Evolutionary conservation across 2,329 filamentous ascomycete genomes (phyloP).

Genomic region (Chaetomiaceae sp.): DNA sequence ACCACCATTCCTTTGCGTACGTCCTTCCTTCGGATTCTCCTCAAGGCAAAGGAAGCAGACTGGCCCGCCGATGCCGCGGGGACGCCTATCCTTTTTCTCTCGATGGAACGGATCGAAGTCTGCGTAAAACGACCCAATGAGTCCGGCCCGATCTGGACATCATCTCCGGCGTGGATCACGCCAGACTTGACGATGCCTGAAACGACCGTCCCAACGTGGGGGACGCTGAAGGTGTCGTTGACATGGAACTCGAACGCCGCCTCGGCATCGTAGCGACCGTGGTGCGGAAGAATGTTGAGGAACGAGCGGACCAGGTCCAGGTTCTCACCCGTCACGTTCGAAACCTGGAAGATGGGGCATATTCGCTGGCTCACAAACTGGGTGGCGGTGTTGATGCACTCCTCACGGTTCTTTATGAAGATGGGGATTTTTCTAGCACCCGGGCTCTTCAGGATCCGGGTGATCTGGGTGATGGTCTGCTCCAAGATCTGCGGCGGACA

Average conservation of each 20-base stretch:
- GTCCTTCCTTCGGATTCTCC: slow-evolving; percentile 81
- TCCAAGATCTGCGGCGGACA: slow-evolving; percentile 93
- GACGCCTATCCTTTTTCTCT: slow-evolving; percentile 86
- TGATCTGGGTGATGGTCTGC: slow-evolving; percentile 87
- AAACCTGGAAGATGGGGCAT: slow-evolving; percentile 96
- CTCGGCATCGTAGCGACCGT: slow-evolving; percentile 84
- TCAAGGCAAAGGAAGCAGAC: slow-evolving; percentile 85
- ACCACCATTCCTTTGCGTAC: slow-evolving; percentile 98
- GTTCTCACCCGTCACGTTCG: slow-evolving; percentile 91
- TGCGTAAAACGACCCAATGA: slow-evolving; percentile 82
- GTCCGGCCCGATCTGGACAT: slow-evolving; percentile 83
- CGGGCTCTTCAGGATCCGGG: slow-evolving; percentile 87
- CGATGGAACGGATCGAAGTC: slow-evolving; percentile 86
- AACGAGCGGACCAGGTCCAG: slow-evolving; percentile 89
- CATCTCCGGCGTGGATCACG: slow-evolving; percentile 85
- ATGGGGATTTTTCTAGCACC: slow-evolving; percentile 93
- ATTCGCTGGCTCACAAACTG: slow-evolving; percentile 95
- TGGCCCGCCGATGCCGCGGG: slow-evolving; percentile 87
- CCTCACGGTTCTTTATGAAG: slow-evolving; percentile 85
- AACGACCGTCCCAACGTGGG: slow-evolving; percentile 93
- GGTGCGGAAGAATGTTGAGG: slow-evolving; percentile 89
- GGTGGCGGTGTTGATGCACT: slow-evolving; percentile 90
- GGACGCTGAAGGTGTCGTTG: slow-evolving; percentile 97
- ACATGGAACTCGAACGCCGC: slow-evolving; percentile 92
- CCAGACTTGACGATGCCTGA: slow-evolving; percentile 88